phyloP scores from a whole-genome alignment of 2,329 filamentous ascomycete species.

The Monilinia aucupariae region DNA sequence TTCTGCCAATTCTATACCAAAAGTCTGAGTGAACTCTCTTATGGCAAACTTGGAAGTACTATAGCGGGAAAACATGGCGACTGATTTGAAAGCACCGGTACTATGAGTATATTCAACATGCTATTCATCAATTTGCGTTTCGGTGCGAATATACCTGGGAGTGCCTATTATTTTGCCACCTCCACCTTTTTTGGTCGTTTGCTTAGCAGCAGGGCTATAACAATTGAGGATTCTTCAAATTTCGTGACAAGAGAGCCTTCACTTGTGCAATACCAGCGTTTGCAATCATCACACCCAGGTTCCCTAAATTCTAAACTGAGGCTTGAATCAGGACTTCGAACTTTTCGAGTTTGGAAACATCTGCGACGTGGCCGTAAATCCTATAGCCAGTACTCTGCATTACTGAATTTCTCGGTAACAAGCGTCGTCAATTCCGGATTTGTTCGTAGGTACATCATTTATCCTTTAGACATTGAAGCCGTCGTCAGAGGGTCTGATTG shows the following conservation, averaged over 20 bases:
- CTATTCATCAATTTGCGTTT: neutral
- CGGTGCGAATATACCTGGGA: slow-evolving; percentile 24
- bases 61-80: slow-evolving; percentile 56
- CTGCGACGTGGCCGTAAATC: slow-evolving; percentile 50
- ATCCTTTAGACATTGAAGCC: slow-evolving; percentile 61
- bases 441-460: slow-evolving; percentile 54
- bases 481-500: slow-evolving; percentile 56
- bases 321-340: slow-evolving; percentile 31
- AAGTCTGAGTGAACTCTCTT: slow-evolving; percentile 58
- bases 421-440: slow-evolving; percentile 46
- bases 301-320: slow-evolving; percentile 28
- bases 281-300: slow-evolving; percentile 33
- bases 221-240: slow-evolving; percentile 52
- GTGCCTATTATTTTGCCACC: slow-evolving; percentile 35
- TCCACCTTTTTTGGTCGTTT: slow-evolving; percentile 57
- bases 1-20: slow-evolving; percentile 60
- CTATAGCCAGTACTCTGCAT: slow-evolving; percentile 40
- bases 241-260: slow-evolving; percentile 33
- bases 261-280: slow-evolving; percentile 34
- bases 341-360: slow-evolving; percentile 44
- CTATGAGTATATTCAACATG: slow-evolving; percentile 9
- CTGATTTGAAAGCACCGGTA: slow-evolving; percentile 57
- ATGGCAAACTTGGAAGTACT: slow-evolving; percentile 62
- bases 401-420: neutral
- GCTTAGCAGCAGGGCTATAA: slow-evolving; percentile 56